These are phyloP conservation scores for Aspergillus sp. DNA, from an alignment of 2,329 filamentous ascomycete genomes.

Conservation along the genomic window DNA sequence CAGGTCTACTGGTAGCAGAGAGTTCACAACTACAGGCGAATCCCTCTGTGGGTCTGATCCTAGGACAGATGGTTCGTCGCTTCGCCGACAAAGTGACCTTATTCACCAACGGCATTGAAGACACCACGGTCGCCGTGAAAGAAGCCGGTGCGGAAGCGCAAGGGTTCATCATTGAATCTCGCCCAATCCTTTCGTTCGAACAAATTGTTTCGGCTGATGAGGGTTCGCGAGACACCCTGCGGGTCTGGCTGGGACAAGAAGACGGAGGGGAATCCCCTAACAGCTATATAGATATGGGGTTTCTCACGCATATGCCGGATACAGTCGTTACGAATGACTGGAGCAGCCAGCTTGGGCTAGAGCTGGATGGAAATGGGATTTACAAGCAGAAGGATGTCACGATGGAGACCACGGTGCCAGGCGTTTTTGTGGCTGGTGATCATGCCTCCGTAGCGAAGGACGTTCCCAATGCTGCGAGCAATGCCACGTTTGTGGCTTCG, in stretches of 20 bases:
- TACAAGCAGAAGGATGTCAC: neutral
- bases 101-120: constrained; percentile 53
- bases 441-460: constrained; percentile 4
- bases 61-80: constrained; percentile 41
- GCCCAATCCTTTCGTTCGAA: constrained; percentile 2
- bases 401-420: constrained; percentile 7
- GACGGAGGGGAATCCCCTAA: neutral
- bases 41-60: neutral
- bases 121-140: constrained; percentile 26
- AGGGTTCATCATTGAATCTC: neutral
- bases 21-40: constrained; percentile 26
- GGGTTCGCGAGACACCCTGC: neutral
- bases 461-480: constrained; percentile 4
- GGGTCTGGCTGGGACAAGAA: neutral
- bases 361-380: neutral
- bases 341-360: neutral
- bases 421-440: constrained; percentile 16
- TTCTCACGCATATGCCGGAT: neutral
- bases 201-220: neutral
- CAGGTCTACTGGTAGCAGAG: constrained; percentile 34
- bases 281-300: neutral
- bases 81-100: constrained; percentile 51
- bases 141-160: neutral
- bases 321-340: constrained; percentile 6
- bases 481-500: constrained; percentile 5